phyloP scores from a whole-genome alignment of 192 early-diverging fungal species.

The Rhizophagus sp. region DNA sequence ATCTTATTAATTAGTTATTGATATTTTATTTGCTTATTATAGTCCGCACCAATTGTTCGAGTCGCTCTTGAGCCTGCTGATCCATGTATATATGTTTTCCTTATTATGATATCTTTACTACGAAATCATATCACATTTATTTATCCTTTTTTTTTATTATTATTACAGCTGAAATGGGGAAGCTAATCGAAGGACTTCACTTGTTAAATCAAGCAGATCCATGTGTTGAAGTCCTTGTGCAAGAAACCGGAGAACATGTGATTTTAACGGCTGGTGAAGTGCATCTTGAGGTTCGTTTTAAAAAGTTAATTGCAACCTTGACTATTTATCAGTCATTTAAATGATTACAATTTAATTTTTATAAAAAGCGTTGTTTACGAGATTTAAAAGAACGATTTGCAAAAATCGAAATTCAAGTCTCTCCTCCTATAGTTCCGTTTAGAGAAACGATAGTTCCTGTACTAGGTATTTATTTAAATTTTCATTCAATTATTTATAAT shows the following conservation, averaged over 20 bases:
- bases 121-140: neutral
- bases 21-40: conserved; percentile 5
- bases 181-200: conserved; percentile 83
- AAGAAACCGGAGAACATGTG: conserved; percentile 96
- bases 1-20: neutral
- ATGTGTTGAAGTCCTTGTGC: conserved; percentile 85
- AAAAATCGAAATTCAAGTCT: conserved; percentile 90
- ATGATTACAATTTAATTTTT: neutral
- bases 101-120: neutral
- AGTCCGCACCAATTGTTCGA: conserved; percentile 88
- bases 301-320: neutral
- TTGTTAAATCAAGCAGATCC: conserved; percentile 95
- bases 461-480: conserved; percentile 18
- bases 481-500: neutral
- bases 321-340: neutral
- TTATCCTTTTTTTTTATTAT: conserved; percentile 15
- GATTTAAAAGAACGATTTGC: conserved; percentile 95
- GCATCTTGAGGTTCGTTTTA: conserved; percentile 74
- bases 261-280: conserved; percentile 96
- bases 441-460: conserved; percentile 83
- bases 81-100: conserved; percentile 50
- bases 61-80: conserved; percentile 95
- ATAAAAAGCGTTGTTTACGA: conserved; percentile 77
- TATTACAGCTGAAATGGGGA: conserved; percentile 71
- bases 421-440: conserved; percentile 95